Conservation (phyloP, 441 rosid genomes). For the Daphne laureola region DNA sequence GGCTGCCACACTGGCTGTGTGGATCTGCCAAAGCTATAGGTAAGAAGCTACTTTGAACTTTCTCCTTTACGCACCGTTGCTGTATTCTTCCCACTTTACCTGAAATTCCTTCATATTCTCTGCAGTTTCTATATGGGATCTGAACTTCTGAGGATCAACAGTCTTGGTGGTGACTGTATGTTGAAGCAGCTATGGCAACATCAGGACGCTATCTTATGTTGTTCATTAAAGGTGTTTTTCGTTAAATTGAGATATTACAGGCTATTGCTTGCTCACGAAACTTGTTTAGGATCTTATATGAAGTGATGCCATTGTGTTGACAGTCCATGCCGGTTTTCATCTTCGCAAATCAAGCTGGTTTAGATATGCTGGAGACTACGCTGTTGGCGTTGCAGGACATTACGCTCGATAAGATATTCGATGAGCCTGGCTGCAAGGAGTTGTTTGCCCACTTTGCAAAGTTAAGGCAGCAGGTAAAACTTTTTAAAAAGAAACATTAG, state of each 20-base stretch:
- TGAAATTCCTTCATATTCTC: constrained; percentile 3
- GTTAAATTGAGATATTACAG: too few species aligned
- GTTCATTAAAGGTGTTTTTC: constrained; percentile 65
- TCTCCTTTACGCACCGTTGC: background rate
- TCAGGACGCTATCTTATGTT: constrained; percentile 79
- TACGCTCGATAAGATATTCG: constrained; percentile 76
- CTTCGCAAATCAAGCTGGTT: constrained; percentile 92
- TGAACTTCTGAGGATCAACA: constrained; percentile 55
- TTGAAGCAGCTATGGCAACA: constrained; percentile 82
- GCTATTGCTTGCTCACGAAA: too few species aligned
- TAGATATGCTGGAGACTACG: constrained; percentile 97
- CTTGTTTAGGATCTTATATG: background rate
- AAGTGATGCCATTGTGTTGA: constrained; percentile 7
- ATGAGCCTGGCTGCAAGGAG: constrained; percentile 74
- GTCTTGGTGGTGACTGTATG: constrained; percentile 39
- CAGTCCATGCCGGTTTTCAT: constrained; percentile 76
- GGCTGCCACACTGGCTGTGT: constrained; percentile 74
- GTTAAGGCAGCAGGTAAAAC: constrained; percentile 78
- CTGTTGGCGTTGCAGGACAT: constrained; percentile 88
- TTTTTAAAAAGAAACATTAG: background rate
- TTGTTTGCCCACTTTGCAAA: constrained; percentile 65
- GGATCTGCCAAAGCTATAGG: constrained; percentile 90
- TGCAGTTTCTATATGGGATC: constrained; percentile 58
- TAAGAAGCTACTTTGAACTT: constrained; percentile 20
- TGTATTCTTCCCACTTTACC: constrained; percentile 2